Base-by-base conservation (phyloP, 2,329 filamentous ascomycete species). In the Claviceps fusiformis region DNA sequence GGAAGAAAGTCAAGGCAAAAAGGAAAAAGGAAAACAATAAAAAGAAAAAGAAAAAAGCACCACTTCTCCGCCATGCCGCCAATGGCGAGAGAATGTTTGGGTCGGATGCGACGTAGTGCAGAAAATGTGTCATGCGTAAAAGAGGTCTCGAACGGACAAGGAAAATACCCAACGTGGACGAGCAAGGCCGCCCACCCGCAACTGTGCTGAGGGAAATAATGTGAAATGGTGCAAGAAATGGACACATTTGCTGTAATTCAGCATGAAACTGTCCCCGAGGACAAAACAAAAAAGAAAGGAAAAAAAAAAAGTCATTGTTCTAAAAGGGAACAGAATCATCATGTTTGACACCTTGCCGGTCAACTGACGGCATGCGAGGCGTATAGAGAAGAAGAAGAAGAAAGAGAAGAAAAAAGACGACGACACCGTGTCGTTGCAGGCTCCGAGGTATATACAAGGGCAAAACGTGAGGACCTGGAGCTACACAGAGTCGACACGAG, bases 381-480 rank as follows among this genome's bases (percentile, higher is more conserved):
- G 33, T 33, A 4, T 9, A 33, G 24, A 33, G 11, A 46, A 13
- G 19, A 46, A 27, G 10, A 53, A 50, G 29, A 39, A 15, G 17
- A 33, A 13, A 10, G 29, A 27, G 10, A 56, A 27, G 10, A 56
- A 50, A 29, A 24, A 46, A 15, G 17, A 33, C 54, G n/a, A 53
- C 19, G 15, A n/a, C 15, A 31, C n/a, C 24, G n/a, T 37, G 51
- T 35, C 39, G 41, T 10, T 46, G 41, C 17, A 10, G 24, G 9
- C n/a, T 44, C 17, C 57, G 64, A 63, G 68, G 59, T 67, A 68
- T 65, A 68, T 59, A 54, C 54, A 58, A 43, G 39, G 53, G 49
- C 53, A 24, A 52, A 53, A 48, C 54, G 45, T 53, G 44, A 49
- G 39, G 44, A 52, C 52, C 56, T 50, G 50, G 46, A 55, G 31